phyloP scores from a whole-genome alignment of 306 rosid species.

The Cajanus cajan region DNA sequence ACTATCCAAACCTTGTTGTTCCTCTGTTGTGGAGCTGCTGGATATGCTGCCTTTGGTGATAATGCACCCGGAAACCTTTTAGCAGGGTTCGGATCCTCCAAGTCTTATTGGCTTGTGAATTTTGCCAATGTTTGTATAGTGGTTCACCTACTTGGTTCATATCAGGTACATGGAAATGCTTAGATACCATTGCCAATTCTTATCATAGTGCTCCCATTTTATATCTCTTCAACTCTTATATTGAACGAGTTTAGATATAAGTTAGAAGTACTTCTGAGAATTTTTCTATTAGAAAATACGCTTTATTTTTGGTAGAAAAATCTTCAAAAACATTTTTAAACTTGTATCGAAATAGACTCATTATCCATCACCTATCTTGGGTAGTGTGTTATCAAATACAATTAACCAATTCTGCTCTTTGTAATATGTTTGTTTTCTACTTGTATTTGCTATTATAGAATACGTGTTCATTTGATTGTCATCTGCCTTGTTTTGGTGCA shows the following conservation, averaged over 20 bases:
- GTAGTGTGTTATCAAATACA: neutral
- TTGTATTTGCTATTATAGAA: neutral
- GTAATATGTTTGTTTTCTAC: neutral
- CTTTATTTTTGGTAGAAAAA: no score
- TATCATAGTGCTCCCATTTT: neutral
- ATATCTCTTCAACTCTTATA: neutral
- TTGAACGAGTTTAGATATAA: neutral
- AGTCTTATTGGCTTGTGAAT: conserved; percentile 65
- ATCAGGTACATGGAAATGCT: conserved; percentile 52
- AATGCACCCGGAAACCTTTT: conserved; percentile 70
- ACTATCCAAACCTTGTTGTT: conserved; percentile 52
- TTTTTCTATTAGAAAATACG: no score
- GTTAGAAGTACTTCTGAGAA: no score
- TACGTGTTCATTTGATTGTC: conserved; percentile 2
- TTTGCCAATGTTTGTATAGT: conserved; percentile 62
- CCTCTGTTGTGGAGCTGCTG: conserved; percentile 59
- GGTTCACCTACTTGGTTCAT: conserved; percentile 76
- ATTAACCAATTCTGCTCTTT: neutral
- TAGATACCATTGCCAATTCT: neutral
- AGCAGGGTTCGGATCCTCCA: conserved; percentile 63
- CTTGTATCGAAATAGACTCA: no score
- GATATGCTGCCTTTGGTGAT: conserved; percentile 84
- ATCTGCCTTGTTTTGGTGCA: conserved; percentile 36
- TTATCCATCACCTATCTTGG: neutral
- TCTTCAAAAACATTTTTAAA: no score